Base-by-base conservation (phyloP, 768 basidiomycete species). In the Rhodotorula graminis region DNA sequence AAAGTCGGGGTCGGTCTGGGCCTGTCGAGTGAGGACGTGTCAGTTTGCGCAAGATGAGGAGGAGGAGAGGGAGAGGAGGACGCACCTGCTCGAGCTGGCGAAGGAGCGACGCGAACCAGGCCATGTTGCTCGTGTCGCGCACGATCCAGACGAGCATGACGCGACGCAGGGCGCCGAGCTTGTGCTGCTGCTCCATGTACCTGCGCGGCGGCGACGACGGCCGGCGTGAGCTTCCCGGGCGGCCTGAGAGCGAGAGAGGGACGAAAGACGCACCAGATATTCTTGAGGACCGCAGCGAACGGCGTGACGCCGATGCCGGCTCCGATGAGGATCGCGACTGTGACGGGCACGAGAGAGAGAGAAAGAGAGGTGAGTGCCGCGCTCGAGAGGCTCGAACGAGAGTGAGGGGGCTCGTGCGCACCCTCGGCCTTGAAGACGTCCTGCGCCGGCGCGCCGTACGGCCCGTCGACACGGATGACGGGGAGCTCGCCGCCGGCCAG, bases 301-400 rank as follows among this genome's bases (percentile, higher is more conserved):
- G 93, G 93, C 21, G 94, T 95, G 56, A 97, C 92, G 82, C 92
- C 93, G 76, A 97, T 96, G 82, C 93, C 93, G 72, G 91, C 92
- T 73, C 92, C 93, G 73, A 97, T 86, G 67, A 97, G 84, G n/a
- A 97, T 84, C 53, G 92, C 93, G 61, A 93, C 91, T 80, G 93
- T 25, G 9, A 21, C 19, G 9, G 8, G 16, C 10, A 50, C 47
- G 47, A n/a, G n/a, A 50, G 61, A 25, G 21, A 29, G n/a, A 1
- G 2, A 23, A 16, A 2, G 27, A 15, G 21, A n/a, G 23, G 2
- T 12, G 8, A 46, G 14, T 15, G 44, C 2, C 18, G 44, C 6
- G 44, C 14, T 2, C 44, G 44, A 37, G 37, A n/a, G n/a, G n/a
- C n/a, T 37, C 9, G 37, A 9, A 9, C 9, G 5, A 37, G 37